Percentiles rank a stretch among this genome's conserved stretches.
phyloP scores from a whole-genome alignment of 495 filamentous ascomycete species.

The Daldinia decipiens region DNA sequence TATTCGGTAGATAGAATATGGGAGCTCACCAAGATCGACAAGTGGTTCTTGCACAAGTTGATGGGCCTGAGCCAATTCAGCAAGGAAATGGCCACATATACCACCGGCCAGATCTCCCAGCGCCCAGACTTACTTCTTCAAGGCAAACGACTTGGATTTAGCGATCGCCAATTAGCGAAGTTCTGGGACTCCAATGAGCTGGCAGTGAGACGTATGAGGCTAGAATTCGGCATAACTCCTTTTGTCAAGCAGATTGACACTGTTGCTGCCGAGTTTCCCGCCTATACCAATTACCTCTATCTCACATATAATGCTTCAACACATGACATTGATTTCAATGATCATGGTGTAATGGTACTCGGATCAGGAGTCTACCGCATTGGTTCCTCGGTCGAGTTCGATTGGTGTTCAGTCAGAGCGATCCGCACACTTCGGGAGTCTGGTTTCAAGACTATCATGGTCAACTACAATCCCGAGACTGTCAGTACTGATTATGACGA shows the following conservation, averaged over 20 bases:
- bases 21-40: constrained; percentile 97
- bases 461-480: constrained; percentile 96
- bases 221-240: constrained; percentile 85
- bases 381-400: constrained; percentile 97
- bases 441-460: constrained; percentile 96
- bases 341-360: constrained; percentile 93
- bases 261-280: constrained; percentile 95
- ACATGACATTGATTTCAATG: constrained; percentile 84
- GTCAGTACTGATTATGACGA: constrained; percentile 97
- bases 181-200: constrained; percentile 95
- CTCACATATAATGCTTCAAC: constrained; percentile 93
- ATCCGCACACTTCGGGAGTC: constrained; percentile 91
- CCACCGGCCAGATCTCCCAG: constrained; percentile 70
- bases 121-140: constrained; percentile 69
- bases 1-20: constrained; percentile 96
- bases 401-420: constrained; percentile 98
- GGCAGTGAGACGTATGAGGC: constrained; percentile 80
- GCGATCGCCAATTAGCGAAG: constrained; percentile 89
- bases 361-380: constrained; percentile 98
- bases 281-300: constrained; percentile 96
- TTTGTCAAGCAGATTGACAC: constrained; percentile 99
- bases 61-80: constrained; percentile 91
- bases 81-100: constrained; percentile 77
- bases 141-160: constrained; percentile 94
- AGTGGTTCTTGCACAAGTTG: constrained; percentile 93